A percentile compares a stretch with the other conserved stretches of the same genome.
phyloP scores from a whole-genome alignment of 208 protist species.

The Crithidia acanthocephali region DNA sequence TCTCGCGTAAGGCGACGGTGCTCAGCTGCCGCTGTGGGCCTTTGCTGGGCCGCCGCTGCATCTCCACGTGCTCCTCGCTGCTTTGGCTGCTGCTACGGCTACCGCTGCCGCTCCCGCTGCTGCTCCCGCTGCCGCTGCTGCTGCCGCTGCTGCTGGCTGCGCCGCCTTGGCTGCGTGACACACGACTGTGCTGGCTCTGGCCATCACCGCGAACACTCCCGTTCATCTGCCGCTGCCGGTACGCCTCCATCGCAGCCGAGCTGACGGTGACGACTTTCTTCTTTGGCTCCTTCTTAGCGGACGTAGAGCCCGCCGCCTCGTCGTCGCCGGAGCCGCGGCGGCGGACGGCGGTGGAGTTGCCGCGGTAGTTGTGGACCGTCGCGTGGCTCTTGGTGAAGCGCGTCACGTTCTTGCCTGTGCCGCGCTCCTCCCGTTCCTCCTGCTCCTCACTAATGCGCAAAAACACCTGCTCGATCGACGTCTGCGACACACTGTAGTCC shows the following conservation, averaged over 20 bases:
- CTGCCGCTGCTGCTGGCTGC: background rate
- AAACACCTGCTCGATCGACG: slow-evolving; percentile 88
- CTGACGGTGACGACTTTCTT: slow-evolving; percentile 12
- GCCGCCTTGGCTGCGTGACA: background rate
- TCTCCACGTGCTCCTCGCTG: background rate
- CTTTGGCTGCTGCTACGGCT: slow-evolving; percentile 10
- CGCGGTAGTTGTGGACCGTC: slow-evolving; percentile 28
- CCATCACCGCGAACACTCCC: background rate
- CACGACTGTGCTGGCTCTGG: slow-evolving; percentile 8
- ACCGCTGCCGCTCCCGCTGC: too few relatives aligned
- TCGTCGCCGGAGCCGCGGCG: slow-evolving; percentile 3
- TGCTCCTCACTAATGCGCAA: slow-evolving; percentile 66
- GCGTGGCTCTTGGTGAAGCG: slow-evolving; percentile 41
- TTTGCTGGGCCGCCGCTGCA: background rate
- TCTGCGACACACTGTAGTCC: slow-evolving; percentile 84
- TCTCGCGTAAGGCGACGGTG: background rate
- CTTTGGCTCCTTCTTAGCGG: background rate
- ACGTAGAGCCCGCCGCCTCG: background rate
- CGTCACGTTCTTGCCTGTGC: slow-evolving; percentile 20
- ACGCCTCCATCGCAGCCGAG: slow-evolving; percentile 30
- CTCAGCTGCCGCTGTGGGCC: background rate
- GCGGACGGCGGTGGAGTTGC: slow-evolving; percentile 24
- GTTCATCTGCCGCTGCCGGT: slow-evolving; percentile 22
- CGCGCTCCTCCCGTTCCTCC: slow-evolving; percentile 37
- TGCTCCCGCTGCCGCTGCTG: background rate